phyloP scores from a whole-genome alignment of 2,329 filamentous ascomycete species.

The Samsoniella hepiali region DNA sequence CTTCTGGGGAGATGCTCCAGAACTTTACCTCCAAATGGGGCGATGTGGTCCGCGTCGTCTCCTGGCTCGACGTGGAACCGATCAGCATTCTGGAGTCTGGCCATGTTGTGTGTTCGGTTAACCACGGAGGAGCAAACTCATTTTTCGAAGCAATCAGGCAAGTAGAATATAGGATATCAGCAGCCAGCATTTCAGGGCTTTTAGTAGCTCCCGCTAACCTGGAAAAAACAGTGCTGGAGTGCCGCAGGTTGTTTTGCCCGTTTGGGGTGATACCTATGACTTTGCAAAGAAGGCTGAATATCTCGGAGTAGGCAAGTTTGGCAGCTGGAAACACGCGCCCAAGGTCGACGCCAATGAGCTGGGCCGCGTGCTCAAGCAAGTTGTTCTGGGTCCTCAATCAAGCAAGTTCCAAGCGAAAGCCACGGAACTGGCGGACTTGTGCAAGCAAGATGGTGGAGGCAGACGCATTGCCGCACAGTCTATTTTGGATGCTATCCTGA shows the following conservation, averaged over 20 bases:
- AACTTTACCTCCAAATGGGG: constrained; percentile 22
- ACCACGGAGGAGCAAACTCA: constrained; percentile 40
- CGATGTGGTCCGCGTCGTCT: constrained; percentile 24
- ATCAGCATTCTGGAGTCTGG: constrained; percentile 35
- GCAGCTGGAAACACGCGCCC: constrained; percentile 26
- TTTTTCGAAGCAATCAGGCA: constrained; percentile 45
- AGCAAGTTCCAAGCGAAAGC: neutral
- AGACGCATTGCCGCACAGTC: neutral
- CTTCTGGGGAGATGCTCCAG: constrained; percentile 18
- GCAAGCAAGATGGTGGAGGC: constrained; percentile 1
- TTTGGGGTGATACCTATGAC: constrained; percentile 44
- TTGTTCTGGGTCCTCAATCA: neutral
- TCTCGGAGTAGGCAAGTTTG: constrained; percentile 38
- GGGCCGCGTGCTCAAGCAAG: neutral
- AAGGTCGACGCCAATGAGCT: constrained; percentile 1
- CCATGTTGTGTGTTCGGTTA: constrained; percentile 33
- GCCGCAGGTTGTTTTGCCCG: constrained; percentile 42
- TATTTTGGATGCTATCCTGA: constrained; percentile 17
- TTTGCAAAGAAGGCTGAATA: constrained; percentile 41
- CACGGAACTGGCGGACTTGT: neutral
- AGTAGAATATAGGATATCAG: constrained; percentile 20
- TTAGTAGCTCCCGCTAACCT: neutral
- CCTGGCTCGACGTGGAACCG: constrained; percentile 33
- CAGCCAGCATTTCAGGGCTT: too few species aligned
- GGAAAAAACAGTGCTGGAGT: constrained; percentile 34